Evolutionary conservation across 78 protist species (phyloP), one percentile per base, ranked within the genome.

Genomic region (Tieghemostelium lacteum): DNA sequence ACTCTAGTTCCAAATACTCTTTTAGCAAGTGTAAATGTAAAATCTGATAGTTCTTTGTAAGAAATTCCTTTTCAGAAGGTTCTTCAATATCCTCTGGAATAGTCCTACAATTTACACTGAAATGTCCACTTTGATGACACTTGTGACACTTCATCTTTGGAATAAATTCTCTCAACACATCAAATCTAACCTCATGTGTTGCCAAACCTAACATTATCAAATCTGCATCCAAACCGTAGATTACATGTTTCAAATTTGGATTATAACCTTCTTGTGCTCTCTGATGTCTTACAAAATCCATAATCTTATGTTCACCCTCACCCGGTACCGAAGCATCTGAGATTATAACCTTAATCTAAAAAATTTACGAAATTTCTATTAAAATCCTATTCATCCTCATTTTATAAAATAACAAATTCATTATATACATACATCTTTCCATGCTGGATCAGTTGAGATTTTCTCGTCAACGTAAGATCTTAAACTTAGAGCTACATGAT

Each of bases 301-400:
- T 94, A 67, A 98, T 97, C 93, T 98, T 98, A 67, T 98, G 99
- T 92, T 98, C 99, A 6, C 99, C 99, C 58, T 85, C 94, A 42
- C 96, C 87, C 58, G 96, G 93, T 75, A 89, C 54, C 67, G 72
- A 24, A 37, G 96, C 62, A 69, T 74, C 73, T 31, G 93, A 63
- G 10, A 93, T 67, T 17, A 92, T 54, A 31, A 66, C 92, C 24
- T 63, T 87, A 39, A 96, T 16, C 83, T 73, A 58, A 31, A 39
- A 6, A 37, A 45, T 45, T 45, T 14, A 45, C 10, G 10, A 6
- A 14, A 45, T 6, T 45, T 14, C 52, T 10, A 45, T 45, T 45
- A 45, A 14, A 45, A 45, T 14, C 10, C n/a, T 14, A 45, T 45
- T 6, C 6, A 45, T 45, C 6, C 6, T 45, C n/a, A 45, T 45